phyloP scores from a whole-genome alignment of 2,329 filamentous ascomycete species.

The Furcasterigmium sp. region DNA sequence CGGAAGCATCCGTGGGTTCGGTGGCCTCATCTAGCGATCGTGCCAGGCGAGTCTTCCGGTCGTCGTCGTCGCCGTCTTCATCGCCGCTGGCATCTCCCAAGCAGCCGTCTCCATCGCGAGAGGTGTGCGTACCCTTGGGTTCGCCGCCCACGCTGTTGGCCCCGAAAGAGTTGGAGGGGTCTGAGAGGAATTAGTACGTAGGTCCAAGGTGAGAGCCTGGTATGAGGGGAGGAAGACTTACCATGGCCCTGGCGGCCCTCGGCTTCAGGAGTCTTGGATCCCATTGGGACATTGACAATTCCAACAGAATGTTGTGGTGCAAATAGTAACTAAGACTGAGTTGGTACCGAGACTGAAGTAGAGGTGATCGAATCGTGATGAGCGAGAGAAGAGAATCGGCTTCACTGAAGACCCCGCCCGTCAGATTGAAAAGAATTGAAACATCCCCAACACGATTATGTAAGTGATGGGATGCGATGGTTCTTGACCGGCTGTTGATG shows the following conservation, averaged over 20 bases:
- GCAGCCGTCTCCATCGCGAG: conserved; percentile 35
- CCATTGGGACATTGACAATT: conserved; percentile 25
- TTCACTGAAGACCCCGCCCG: no score
- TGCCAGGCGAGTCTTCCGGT: conserved; percentile 17
- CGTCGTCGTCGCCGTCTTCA: conserved; percentile 20
- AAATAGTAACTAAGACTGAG: no score
- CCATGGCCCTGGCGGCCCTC: conserved; percentile 24
- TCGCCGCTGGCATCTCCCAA: conserved; percentile 25
- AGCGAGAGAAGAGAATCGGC: no score
- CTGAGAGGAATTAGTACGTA: conserved; percentile 14
- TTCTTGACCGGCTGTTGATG: no score
- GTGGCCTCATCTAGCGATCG: conserved; percentile 9
- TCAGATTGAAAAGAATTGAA: no score
- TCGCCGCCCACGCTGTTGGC: conserved; percentile 28
- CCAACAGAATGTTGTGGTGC: no score
- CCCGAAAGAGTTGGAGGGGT: conserved; percentile 12
- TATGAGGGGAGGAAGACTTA: conserved; percentile 10
- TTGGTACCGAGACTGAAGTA: no score
- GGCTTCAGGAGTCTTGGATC: conserved; percentile 32
- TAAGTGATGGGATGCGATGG: no score
- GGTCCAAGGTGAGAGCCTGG: conserved; percentile 4
- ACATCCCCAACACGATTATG: no score
- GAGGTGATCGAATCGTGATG: no score
- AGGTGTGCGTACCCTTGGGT: conserved; percentile 30
- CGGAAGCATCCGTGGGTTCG: neutral